Base-by-base conservation (phyloP, 257 asterid species). In the Craterostigma plantagineum region DNA sequence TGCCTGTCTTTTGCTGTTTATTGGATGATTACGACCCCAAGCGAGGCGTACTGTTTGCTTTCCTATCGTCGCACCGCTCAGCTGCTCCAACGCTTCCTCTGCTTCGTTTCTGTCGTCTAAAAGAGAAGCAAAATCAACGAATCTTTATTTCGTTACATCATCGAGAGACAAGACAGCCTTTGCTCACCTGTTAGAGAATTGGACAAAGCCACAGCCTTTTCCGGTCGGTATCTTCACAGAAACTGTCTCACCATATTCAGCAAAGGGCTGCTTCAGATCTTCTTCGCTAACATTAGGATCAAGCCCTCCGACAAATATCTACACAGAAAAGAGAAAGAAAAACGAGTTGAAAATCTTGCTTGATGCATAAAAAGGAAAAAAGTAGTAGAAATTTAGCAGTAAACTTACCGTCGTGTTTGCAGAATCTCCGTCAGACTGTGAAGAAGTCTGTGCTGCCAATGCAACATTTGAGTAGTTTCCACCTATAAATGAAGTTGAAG, bases 261-360 rank as follows among this genome's bases (percentile, higher is more conserved):
- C 60, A 60, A 85, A 85, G 38, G 91, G 86, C 43, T 72, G 91
- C 68, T 67, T 81, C 40, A 85, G 83, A 68, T 85, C 94, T 60
- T 85, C 92, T 36, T 85, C 92, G 27, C 73, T 67, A 0, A 73
- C 91, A 50, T 66, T 75, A 18, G 92, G 80, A 54, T 81, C 96
- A 11, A 85, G 92, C 35, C 96, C 92, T 61, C 96, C 96, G 57
- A 85, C 96, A 67, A 85, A 81, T 36, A 81, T 85, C 96, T 85
- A 73, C 11, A 60, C 35, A 44, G 42, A 49, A 33, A 34, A 2
- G 30, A 2, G 30, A 23, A 23, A 46, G 14, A 43, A 12, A 51
- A 72, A 53, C 70, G 66, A 55, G 38, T 43, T 50, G 56, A 44
- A n/a, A n/a, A n/a, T n/a, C n/a, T n/a, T 34, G 38, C 53, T 40